phyloP scores from a whole-genome alignment of 179 eudicot genomes.

The Spergularia azorica region DNA sequence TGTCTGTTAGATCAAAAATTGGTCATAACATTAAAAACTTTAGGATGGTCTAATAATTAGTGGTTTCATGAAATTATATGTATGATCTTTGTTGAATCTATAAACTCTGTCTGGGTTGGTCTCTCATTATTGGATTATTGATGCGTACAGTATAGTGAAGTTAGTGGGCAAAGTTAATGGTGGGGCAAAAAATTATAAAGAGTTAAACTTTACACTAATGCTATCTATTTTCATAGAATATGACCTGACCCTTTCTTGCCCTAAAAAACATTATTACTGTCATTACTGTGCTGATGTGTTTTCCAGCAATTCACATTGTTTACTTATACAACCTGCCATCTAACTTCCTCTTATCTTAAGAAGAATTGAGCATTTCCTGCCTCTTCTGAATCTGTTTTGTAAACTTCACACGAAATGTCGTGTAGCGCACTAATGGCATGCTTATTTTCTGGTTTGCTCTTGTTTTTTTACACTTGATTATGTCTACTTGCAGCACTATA shows the following conservation, averaged over 20 bases:
- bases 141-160: slow-evolving; percentile 9
- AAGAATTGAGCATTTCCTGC: slow-evolving; percentile 19
- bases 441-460: not conserved
- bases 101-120: slow-evolving; percentile 9
- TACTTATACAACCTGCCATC: slow-evolving; percentile 2
- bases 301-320: slow-evolving; percentile 27
- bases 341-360: slow-evolving; percentile 22
- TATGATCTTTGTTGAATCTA: slow-evolving; percentile 13
- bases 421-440: slow-evolving; percentile 30
- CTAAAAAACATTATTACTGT: slow-evolving; percentile 15
- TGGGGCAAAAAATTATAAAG: slow-evolving; percentile 15
- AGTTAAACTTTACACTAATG: slow-evolving; percentile 29
- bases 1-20: not conserved
- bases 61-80: slow-evolving; percentile 18
- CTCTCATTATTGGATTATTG: slow-evolving; percentile 28
- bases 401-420: slow-evolving; percentile 27
- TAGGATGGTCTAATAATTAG: slow-evolving; percentile 4
- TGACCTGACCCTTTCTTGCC: slow-evolving; percentile 22
- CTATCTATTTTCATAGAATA: slow-evolving; percentile 23
- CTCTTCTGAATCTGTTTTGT: slow-evolving; percentile 10
- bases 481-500: not conserved
- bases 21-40: not conserved
- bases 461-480: not conserved
- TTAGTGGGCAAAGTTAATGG: slow-evolving; percentile 33
- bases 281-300: slow-evolving; percentile 31